These are phyloP conservation scores for Populus tremula DNA, from an alignment of 345 rosid species.

Conservation along the genomic window DNA sequence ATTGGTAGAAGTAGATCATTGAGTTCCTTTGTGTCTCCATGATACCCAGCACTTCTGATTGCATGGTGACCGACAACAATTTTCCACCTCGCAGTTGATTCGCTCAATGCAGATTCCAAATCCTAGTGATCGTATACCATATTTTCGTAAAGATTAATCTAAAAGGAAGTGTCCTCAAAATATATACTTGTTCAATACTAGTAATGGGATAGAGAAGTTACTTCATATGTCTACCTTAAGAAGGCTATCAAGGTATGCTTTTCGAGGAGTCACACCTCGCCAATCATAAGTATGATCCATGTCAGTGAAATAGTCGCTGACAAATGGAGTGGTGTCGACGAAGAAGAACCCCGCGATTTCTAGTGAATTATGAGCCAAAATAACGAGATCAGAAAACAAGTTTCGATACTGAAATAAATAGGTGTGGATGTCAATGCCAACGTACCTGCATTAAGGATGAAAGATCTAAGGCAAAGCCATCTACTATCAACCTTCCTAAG, in stretches of 20 bases:
- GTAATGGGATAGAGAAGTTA: too few relatives aligned
- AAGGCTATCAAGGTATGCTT: constrained; percentile 17
- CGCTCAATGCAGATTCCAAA: constrained; percentile 34
- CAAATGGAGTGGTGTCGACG: constrained; percentile 37
- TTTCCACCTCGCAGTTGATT: constrained; percentile 48
- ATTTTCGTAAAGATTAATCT: too few relatives aligned
- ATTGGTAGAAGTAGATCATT: constrained; percentile 38
- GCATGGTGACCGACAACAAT: constrained; percentile 54
- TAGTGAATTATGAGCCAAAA: background rate
- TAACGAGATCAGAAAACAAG: background rate
- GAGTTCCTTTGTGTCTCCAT: constrained; percentile 43
- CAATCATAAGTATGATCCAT: constrained; percentile 29
- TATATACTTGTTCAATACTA: too few relatives aligned
- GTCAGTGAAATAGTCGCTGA: constrained; percentile 22
- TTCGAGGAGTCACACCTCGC: constrained; percentile 28
- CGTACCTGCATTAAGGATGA: constrained; percentile 24
- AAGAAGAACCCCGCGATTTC: constrained; percentile 30
- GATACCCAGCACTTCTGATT: constrained; percentile 48
- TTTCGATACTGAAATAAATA: background rate
- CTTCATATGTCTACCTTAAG: constrained; percentile 21
- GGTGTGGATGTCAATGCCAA: background rate
- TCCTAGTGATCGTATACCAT: constrained; percentile 19
- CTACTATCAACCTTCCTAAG: constrained; percentile 18
- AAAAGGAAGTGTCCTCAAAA: too few relatives aligned
- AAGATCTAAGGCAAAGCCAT: constrained; percentile 37